phyloP scores from a whole-genome alignment of 345 rosid genomes.

The Crucihimalaya himalaica region DNA sequence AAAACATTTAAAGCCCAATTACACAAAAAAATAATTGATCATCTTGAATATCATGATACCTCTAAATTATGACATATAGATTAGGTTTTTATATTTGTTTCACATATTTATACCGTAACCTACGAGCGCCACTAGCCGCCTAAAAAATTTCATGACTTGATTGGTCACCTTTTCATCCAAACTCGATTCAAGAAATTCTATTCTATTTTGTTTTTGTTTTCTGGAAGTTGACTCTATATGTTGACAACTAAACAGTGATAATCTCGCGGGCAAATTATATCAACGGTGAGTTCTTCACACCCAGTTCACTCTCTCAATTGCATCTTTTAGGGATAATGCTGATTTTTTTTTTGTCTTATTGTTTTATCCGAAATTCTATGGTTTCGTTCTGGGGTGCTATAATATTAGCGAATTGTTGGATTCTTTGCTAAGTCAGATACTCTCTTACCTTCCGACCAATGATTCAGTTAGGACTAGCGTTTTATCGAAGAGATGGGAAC shows the following conservation, averaged over 20 bases:
- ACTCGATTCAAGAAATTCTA: not conserved
- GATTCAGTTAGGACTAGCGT: conserved; percentile 20
- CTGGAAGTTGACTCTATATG: not conserved
- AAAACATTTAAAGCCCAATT: too few species aligned
- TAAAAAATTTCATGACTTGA: not conserved
- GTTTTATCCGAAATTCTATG: not conserved
- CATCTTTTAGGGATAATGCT: not conserved
- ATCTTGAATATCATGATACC: too few species aligned
- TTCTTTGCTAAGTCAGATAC: conserved; percentile 15
- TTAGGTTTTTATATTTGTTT: too few species aligned
- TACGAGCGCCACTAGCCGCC: too few species aligned
- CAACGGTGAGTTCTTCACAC: not conserved
- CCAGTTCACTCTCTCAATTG: not conserved
- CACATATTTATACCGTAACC: too few species aligned
- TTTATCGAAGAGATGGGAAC: conserved; percentile 22
- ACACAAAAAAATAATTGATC: too few species aligned
- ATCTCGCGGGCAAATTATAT: not conserved
- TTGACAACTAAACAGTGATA: not conserved
- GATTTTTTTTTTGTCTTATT: not conserved
- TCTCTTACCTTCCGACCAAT: conserved; percentile 20
- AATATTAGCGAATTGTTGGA: conserved; percentile 20
- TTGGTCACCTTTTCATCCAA: not conserved
- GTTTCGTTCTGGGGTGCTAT: not conserved
- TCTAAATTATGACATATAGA: too few species aligned
- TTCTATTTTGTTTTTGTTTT: too few species aligned